Conservation (phyloP, 2,329 filamentous ascomycete genomes). For the Colletotrichum lini region DNA sequence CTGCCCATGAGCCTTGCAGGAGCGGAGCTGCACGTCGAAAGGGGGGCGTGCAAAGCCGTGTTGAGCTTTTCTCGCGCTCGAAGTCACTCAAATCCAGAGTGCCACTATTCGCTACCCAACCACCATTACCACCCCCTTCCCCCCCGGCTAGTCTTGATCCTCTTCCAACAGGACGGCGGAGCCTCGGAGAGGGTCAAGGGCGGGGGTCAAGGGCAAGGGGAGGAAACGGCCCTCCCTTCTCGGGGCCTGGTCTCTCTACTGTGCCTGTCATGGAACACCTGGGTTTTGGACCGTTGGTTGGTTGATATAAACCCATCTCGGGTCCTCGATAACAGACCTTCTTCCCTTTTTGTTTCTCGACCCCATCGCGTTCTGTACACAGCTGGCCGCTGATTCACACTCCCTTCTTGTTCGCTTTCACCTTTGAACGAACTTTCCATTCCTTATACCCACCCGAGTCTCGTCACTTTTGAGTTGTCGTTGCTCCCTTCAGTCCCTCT, state of each 20-base stretch:
- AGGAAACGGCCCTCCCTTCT: constrained; percentile 20
- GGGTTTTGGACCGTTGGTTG: constrained; percentile 37
- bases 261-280: constrained; percentile 22
- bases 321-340: constrained; percentile 33
- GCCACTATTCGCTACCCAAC: constrained; percentile 17
- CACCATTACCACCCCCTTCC: too few relatives aligned
- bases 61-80: constrained; percentile 1
- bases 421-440: constrained; percentile 39
- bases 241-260: constrained; percentile 7
- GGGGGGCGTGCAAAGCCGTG: constrained; percentile 33
- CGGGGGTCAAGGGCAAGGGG: neutral
- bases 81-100: neutral
- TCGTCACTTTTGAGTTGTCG: constrained; percentile 5
- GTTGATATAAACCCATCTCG: constrained; percentile 41
- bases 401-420: constrained; percentile 37
- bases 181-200: constrained; percentile 13
- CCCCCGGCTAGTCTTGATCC: constrained; percentile 11
- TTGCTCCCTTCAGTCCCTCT: constrained; percentile 32
- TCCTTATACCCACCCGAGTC: constrained; percentile 31
- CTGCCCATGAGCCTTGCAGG: constrained; percentile 28
- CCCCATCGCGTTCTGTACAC: constrained; percentile 39
- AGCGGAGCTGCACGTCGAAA: constrained; percentile 39
- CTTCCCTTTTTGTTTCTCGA: constrained; percentile 16
- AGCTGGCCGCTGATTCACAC: constrained; percentile 40
- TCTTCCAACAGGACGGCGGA: constrained; percentile 14